These are phyloP conservation scores for Carallia brachiata DNA, from an alignment of 345 rosid genomes.

Conservation along the genomic window DNA sequence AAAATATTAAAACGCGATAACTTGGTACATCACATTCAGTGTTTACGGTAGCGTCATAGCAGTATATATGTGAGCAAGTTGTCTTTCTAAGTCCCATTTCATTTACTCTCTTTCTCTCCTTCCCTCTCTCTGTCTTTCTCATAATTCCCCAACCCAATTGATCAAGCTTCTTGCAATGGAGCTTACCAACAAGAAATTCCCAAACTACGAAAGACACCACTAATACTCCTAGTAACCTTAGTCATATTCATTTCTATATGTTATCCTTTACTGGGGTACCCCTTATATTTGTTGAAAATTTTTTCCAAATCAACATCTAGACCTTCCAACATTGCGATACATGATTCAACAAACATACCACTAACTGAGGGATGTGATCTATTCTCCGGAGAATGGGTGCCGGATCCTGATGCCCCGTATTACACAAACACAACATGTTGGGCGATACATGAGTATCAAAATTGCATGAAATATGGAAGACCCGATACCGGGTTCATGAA, in stretches of 20 bases:
- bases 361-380: slow-evolving; percentile 47
- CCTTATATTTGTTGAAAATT: slow-evolving; percentile 12
- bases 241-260: slow-evolving; percentile 38
- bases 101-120: not conserved
- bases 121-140: slow-evolving; percentile 4
- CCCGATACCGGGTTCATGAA: slow-evolving; percentile 66
- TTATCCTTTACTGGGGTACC: slow-evolving; percentile 36
- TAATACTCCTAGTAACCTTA: slow-evolving; percentile 20
- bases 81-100: not conserved
- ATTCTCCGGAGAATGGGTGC: slow-evolving; percentile 84
- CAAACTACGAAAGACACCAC: slow-evolving; percentile 16
- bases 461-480: slow-evolving; percentile 86
- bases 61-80: not conserved
- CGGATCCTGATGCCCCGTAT: slow-evolving; percentile 67
- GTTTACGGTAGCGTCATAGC: not conserved
- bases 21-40: too few relatives aligned
- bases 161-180: slow-evolving; percentile 25
- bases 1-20: too few relatives aligned
- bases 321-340: not conserved
- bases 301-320: slow-evolving; percentile 9
- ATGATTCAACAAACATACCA: not conserved
- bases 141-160: not conserved
- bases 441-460: slow-evolving; percentile 97
- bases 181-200: slow-evolving; percentile 16
- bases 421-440: slow-evolving; percentile 86